phyloP scores from a whole-genome alignment of 139 green algal species.

The Diplosphaera chodatii region DNA sequence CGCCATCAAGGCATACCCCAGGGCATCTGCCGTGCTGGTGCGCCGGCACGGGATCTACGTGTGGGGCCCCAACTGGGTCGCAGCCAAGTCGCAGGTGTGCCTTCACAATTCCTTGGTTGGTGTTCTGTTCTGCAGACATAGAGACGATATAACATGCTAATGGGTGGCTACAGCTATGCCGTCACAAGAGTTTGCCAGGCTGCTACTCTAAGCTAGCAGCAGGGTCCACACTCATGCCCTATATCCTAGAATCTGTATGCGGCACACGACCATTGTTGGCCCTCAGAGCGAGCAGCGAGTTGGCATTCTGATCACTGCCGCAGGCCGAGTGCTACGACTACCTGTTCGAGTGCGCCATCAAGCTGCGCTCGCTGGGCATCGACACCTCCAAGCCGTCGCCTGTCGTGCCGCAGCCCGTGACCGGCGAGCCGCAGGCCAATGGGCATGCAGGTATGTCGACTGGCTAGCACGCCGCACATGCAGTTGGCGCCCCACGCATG shows the following conservation, averaged over 20 bases:
- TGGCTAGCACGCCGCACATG: too few species aligned
- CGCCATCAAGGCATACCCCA: slow-evolving; percentile 76
- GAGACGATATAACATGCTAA: too few species aligned
- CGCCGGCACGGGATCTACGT: slow-evolving; percentile 79
- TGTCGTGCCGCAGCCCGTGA: slow-evolving; percentile 8
- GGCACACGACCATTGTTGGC: too few species aligned
- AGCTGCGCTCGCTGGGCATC: slow-evolving; percentile 72
- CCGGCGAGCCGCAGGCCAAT: slow-evolving; percentile 8
- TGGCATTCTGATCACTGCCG: slow-evolving; percentile 43
- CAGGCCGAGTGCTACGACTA: slow-evolving; percentile 97
- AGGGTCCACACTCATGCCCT: too few species aligned
- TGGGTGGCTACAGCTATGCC: too few species aligned
- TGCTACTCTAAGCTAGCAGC: too few species aligned
- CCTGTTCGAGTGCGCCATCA: slow-evolving; percentile 83
- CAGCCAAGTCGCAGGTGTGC: slow-evolving; percentile 50
- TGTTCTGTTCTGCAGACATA: too few species aligned
- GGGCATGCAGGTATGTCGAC: not conserved
- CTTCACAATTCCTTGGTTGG: too few species aligned
- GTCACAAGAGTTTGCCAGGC: too few species aligned
- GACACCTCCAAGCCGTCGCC: slow-evolving; percentile 40
- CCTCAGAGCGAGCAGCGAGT: too few species aligned
- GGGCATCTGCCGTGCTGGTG: slow-evolving; percentile 81
- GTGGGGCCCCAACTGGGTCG: slow-evolving; percentile 78
- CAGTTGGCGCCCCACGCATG: too few species aligned
- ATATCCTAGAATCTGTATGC: too few species aligned